phyloP scores from a whole-genome alignment of 202 grass and related monocot genomes.

The Zoysia matrella region DNA sequence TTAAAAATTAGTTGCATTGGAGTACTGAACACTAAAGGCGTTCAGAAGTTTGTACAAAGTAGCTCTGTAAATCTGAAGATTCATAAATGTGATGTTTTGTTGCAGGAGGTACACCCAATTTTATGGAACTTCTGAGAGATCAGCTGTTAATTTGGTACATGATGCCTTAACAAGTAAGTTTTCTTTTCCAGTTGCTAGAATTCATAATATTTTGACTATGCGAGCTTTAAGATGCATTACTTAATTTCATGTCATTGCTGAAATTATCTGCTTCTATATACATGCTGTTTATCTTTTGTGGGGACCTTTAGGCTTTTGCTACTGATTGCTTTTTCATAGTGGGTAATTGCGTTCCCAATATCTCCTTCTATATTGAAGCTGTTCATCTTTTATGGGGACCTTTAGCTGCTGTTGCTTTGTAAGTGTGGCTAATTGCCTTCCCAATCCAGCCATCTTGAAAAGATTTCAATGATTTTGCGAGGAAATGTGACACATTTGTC shows the following conservation, averaged over 20 bases:
- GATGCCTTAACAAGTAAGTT: slow-evolving; percentile 96
- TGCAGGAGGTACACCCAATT: slow-evolving; percentile 95
- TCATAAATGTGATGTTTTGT: slow-evolving; percentile 39
- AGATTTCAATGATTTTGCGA: slow-evolving; percentile 13
- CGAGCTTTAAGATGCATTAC: background rate
- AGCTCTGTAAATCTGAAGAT: background rate
- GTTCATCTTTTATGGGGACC: no score
- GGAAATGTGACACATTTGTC: slow-evolving; percentile 12
- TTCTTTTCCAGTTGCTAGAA: slow-evolving; percentile 26
- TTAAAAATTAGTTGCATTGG: background rate
- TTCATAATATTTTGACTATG: slow-evolving; percentile 3
- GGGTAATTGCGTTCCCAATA: no score
- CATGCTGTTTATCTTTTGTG: background rate
- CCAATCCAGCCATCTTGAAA: slow-evolving; percentile 7
- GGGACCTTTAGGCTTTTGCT: background rate
- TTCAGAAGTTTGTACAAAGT: background rate
- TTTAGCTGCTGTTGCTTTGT: background rate
- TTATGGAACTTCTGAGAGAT: slow-evolving; percentile 95
- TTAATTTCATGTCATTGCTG: background rate
- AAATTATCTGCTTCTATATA: background rate
- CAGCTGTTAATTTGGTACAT: slow-evolving; percentile 87
- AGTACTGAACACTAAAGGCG: background rate
- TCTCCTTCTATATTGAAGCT: no score
- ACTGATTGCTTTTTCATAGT: background rate
- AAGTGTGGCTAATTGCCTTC: background rate